These are phyloP conservation scores for Asterophora lycoperdoides DNA, from an alignment of 768 basidiomycete species.

Conservation along the genomic window DNA sequence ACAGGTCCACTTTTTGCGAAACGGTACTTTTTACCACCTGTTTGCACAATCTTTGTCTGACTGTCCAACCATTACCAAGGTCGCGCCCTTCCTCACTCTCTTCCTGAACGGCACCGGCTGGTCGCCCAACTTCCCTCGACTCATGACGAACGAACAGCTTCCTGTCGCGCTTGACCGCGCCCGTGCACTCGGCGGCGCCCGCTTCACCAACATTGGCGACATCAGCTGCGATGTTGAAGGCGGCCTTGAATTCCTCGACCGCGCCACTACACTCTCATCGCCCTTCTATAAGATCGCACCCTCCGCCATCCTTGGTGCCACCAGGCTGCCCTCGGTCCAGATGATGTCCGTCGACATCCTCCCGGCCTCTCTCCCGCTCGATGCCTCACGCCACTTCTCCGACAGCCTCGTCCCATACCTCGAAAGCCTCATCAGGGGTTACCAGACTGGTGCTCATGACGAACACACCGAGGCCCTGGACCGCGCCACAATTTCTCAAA, in stretches of 20 bases:
- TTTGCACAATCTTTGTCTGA: too few relatives aligned
- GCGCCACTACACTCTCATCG: slow-evolving; percentile 70
- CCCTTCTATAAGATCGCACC: slow-evolving; percentile 63
- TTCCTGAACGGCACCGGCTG: slow-evolving; percentile 87
- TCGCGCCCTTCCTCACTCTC: slow-evolving; percentile 82
- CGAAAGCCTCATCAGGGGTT: slow-evolving; percentile 44
- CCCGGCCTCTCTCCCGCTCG: slow-evolving; percentile 77
- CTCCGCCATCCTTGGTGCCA: slow-evolving; percentile 27
- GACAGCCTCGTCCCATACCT: slow-evolving; percentile 64
- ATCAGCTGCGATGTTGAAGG: slow-evolving; percentile 90
- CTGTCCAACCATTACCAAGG: slow-evolving; percentile 34
- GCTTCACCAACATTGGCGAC: slow-evolving; percentile 76
- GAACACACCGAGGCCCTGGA: slow-evolving; percentile 45
- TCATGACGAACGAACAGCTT: slow-evolving; percentile 70
- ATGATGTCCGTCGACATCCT: slow-evolving; percentile 93
- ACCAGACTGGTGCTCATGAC: slow-evolving; percentile 23
- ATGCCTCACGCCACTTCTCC: slow-evolving; percentile 79
- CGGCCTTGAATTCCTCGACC: slow-evolving; percentile 77
- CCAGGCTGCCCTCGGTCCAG: slow-evolving; percentile 53
- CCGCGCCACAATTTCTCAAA: slow-evolving; percentile 66
- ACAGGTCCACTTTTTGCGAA: slow-evolving; percentile 62
- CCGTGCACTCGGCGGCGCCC: slow-evolving; percentile 43
- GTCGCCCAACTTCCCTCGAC: slow-evolving; percentile 70
- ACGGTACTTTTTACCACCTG: slow-evolving; percentile 38
- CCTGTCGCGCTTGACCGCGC: slow-evolving; percentile 45